phyloP scores from a whole-genome alignment of 768 basidiomycete genomes.

The Rhizopogon rudus region DNA sequence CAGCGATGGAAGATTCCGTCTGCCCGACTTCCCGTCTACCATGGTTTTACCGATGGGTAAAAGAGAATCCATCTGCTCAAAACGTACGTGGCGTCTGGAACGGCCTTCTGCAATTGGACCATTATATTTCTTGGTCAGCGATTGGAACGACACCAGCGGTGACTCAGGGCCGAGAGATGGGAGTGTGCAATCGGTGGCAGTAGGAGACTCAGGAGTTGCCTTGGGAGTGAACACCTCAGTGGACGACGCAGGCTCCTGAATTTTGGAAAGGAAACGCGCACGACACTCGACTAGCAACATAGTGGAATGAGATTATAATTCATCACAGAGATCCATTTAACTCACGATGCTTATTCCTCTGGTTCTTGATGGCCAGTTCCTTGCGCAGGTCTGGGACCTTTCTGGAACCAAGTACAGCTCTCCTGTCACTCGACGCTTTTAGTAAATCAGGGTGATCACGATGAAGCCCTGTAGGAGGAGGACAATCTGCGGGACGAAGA shows the following conservation, averaged over 20 bases:
- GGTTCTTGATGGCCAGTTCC: conserved; percentile 68
- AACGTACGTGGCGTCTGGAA: conserved; percentile 30
- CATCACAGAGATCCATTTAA: conserved; percentile 9
- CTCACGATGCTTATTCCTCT: conserved; percentile 71
- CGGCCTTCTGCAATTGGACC: neutral
- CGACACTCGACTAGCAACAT: conserved; percentile 59
- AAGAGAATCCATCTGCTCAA: conserved; percentile 66
- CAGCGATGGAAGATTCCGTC: conserved; percentile 53
- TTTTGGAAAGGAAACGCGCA: conserved; percentile 68
- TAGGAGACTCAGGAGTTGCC: conserved; percentile 66
- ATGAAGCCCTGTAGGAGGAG: conserved; percentile 49
- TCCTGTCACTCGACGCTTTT: conserved; percentile 54
- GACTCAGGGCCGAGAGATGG: conserved; percentile 66
- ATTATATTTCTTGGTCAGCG: conserved; percentile 18
- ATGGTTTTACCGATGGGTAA: conserved; percentile 25
- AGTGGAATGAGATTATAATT: conserved; percentile 1
- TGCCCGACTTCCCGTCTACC: conserved; percentile 4
- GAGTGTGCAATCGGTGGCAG: conserved; percentile 62
- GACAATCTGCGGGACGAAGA: conserved; percentile 37
- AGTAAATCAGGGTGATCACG: conserved; percentile 59
- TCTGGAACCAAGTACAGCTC: conserved; percentile 39
- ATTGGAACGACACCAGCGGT: conserved; percentile 55
- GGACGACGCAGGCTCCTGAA: conserved; percentile 62
- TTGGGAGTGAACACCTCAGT: conserved; percentile 53
- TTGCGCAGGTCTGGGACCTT: conserved; percentile 59